phyloP scores from a whole-genome alignment of 2,329 filamentous ascomycete species.

The Cryphonectria naterciae region DNA sequence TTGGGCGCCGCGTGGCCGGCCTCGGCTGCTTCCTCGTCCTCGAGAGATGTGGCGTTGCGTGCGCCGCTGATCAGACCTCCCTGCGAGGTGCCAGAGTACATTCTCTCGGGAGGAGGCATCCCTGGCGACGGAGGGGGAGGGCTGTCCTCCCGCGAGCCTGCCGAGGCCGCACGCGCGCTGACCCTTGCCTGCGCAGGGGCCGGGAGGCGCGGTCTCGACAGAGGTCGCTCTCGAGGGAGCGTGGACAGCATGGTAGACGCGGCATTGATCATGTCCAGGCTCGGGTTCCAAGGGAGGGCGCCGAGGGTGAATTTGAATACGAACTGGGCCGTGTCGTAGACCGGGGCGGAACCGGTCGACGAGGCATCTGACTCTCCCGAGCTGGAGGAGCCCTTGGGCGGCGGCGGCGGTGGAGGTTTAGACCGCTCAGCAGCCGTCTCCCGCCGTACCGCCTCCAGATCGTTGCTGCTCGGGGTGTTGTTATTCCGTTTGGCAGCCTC shows the following conservation, averaged over 20 bases:
- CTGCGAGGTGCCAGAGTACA: conserved; percentile 51
- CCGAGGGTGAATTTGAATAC: conserved; percentile 77
- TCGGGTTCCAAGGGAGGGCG: conserved; percentile 37
- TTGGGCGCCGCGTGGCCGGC: conserved; percentile 26
- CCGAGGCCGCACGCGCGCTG: conserved; percentile 39
- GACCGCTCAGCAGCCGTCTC: conserved; percentile 53
- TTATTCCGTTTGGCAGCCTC: conserved; percentile 33
- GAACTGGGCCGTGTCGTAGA: conserved; percentile 61
- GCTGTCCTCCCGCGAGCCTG: conserved; percentile 41
- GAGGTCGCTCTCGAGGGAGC: conserved; percentile 62
- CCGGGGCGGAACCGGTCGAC: conserved; percentile 59
- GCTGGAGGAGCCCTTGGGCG: conserved; percentile 40
- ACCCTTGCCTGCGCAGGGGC: conserved; percentile 70
- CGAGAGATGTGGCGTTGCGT: conserved; percentile 49
- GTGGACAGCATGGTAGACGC: conserved; percentile 56
- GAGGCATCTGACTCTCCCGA: conserved; percentile 49
- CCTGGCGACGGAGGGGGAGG: conserved; percentile 43
- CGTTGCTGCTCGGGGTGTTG: conserved; percentile 46
- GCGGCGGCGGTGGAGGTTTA: conserved; percentile 42
- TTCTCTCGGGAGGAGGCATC: conserved; percentile 49
- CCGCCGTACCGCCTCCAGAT: conserved; percentile 54
- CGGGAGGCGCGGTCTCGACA: conserved; percentile 71
- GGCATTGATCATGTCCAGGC: conserved; percentile 26
- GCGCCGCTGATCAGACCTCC: conserved; percentile 55
- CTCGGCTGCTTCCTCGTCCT: conserved; percentile 26